Base-by-base conservation (phyloP, 495 filamentous ascomycete species). In the Lasiosphaeria hispida region DNA sequence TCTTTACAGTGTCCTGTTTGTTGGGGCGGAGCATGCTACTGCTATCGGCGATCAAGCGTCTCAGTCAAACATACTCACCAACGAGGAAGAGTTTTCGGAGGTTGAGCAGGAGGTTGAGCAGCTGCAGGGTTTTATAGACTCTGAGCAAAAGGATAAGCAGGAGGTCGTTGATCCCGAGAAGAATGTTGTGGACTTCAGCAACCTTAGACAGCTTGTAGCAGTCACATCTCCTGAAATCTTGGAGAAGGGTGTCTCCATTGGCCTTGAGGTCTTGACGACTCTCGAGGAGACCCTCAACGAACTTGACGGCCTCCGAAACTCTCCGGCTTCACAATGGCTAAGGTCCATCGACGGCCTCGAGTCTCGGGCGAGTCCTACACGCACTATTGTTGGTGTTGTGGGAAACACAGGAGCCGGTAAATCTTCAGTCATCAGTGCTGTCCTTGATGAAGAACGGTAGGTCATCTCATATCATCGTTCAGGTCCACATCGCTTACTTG, bases 341-440 rank as follows among this genome's bases (percentile, higher is more conserved):
- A 62, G 73, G 41, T 55, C 73, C 30, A 79, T 84, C 39, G 63
- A 67, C 10, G 61, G 68, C 0, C 55, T 77, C 7, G 42, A 63
- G 33, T 42, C 54, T 15, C 60, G 58, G 19, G 54, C 62, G 4
- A 62, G 57, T 44, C 64, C 71, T 6, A 61, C 60, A 0, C 75
- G 69, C 40, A 79, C 78, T 8, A 72, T 84, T 13, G 72, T 86
- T 17, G 82, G 80, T 36, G 80, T 86, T n/a, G 76, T 85, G 7
- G 83, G 83, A 14, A 82, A 77, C 49, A 84, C 83, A 0, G 82
- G 83, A 6, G 78, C 79, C 23, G 83, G 83, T 5, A 86, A 86
- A 58, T 81, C 77, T 3, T 83, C 80, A 3, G 69, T 85, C 9
- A 85, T 86, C 55, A 84, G 83, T 63, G 81, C 81, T 1, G 65